Conservation (phyloP, 148 eudicot species). For the Dysphania ambrosioides region DNA sequence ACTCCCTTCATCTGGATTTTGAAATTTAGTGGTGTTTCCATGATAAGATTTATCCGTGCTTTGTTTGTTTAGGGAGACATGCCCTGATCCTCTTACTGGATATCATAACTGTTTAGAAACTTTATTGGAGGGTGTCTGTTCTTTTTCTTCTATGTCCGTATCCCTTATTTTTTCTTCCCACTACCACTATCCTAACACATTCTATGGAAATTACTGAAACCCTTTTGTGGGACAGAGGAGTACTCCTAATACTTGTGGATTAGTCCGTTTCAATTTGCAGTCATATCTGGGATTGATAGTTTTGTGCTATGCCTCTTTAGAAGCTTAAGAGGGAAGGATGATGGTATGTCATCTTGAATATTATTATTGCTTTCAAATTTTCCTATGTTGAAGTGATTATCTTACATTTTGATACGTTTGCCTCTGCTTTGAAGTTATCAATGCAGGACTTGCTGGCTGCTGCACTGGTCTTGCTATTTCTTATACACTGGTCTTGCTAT, state of each 20-base stretch:
- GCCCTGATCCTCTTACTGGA: not conserved
- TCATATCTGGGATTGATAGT: constrained; percentile 79
- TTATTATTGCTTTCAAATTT: not conserved
- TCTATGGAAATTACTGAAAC: too few species aligned
- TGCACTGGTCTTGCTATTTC: constrained; percentile 91
- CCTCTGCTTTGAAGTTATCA: constrained; percentile 48
- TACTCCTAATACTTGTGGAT: not conserved
- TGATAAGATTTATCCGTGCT: not conserved
- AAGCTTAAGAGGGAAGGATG: constrained; percentile 89
- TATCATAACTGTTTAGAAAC: not conserved
- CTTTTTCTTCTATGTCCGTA: not conserved
- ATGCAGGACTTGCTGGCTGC: constrained; percentile 95
- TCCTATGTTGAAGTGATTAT: constrained; percentile 4
- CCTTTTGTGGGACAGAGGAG: not conserved
- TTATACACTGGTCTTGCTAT: too few species aligned
- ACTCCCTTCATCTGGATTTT: too few species aligned
- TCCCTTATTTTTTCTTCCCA: not conserved
- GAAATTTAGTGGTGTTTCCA: too few species aligned
- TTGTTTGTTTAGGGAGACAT: not conserved
- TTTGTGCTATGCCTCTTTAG: constrained; percentile 80
- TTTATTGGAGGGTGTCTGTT: not conserved
- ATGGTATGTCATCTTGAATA: constrained; percentile 44
- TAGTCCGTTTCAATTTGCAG: constrained; percentile 43
- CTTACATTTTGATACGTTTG: not conserved
- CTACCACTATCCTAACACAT: not conserved